phyloP scores from a whole-genome alignment of 352 stramenopile genomes.

The Phytophthora litchii region DNA sequence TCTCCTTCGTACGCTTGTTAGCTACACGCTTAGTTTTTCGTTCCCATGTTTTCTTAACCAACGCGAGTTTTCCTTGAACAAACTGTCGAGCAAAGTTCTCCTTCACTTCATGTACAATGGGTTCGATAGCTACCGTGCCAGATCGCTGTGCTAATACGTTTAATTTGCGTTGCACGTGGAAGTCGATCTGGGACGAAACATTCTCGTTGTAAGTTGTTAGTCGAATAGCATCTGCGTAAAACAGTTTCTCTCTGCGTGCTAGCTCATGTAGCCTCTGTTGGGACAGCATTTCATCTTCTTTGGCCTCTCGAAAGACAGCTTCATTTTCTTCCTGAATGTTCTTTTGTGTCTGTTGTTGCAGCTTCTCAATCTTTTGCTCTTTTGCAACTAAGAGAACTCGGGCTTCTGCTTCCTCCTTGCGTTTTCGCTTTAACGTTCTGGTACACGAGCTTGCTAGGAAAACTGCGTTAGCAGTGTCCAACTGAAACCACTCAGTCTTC shows the following conservation, averaged over 20 bases:
- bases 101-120: constrained; percentile 47
- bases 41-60: constrained; percentile 78
- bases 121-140: constrained; percentile 7
- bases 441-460: constrained; percentile 55
- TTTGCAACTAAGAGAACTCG: constrained; percentile 39
- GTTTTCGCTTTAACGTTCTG: constrained; percentile 35
- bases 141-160: constrained; percentile 37
- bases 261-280: constrained; percentile 49
- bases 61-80: constrained; percentile 54
- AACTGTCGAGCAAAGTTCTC: constrained; percentile 61
- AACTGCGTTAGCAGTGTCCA: constrained; percentile 56
- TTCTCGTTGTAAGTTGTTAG: constrained; percentile 73
- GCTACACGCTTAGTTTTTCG: constrained; percentile 57
- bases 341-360: constrained; percentile 52
- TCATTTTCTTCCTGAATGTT: constrained; percentile 43
- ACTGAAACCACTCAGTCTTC: constrained; percentile 39
- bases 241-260: constrained; percentile 40
- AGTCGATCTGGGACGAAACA: constrained; percentile 70
- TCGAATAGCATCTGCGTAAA: constrained; percentile 61
- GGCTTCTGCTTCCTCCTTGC: constrained; percentile 44
- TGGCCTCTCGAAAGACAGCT: constrained; percentile 32
- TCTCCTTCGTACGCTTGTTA: constrained; percentile 49
- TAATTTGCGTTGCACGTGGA: constrained; percentile 56
- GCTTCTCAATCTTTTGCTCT: constrained; percentile 42
- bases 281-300: constrained; percentile 43